Conservation (phyloP, 2,329 filamentous ascomycete species). For the Stromatinia cepivora region DNA sequence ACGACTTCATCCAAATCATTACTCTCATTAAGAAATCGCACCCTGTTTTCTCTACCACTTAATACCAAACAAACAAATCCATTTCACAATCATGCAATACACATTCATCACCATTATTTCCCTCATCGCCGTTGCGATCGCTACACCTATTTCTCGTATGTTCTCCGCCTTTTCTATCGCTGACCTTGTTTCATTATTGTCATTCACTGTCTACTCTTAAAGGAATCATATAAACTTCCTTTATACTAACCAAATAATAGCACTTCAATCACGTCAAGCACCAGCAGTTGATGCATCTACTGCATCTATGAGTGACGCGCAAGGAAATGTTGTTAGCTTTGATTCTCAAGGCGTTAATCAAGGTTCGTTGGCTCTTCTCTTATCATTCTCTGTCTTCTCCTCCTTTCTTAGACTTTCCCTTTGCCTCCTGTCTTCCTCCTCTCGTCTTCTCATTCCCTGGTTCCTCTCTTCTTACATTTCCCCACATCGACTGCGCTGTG, state of each 20-base stretch:
- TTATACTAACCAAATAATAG: not conserved
- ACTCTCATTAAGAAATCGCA: not conserved
- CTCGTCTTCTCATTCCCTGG: not conserved
- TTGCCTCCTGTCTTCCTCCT: not conserved
- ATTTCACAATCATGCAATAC: slow-evolving; percentile 38
- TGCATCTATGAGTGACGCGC: slow-evolving; percentile 34
- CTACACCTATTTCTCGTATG: slow-evolving; percentile 33
- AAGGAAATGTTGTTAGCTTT: slow-evolving; percentile 35
- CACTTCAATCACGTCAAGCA: slow-evolving; percentile 8
- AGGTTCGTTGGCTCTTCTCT: not conserved
- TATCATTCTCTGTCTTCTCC: not conserved
- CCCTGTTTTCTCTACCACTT: slow-evolving; percentile 20
- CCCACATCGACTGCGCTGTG: not conserved
- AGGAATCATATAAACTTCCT: not conserved
- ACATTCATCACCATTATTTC: slow-evolving; percentile 35
- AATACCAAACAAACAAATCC: slow-evolving; percentile 21
- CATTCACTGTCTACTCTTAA: not conserved
- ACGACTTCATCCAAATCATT: slow-evolving; percentile 31
- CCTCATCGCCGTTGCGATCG: slow-evolving; percentile 36
- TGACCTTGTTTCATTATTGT: not conserved
- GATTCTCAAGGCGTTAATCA: slow-evolving; percentile 31
- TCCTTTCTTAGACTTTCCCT: not conserved
- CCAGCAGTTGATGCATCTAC: slow-evolving; percentile 28
- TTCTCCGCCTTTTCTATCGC: slow-evolving; percentile 18
- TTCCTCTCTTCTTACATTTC: too few species aligned